Base-by-base conservation (phyloP, 2,329 filamentous ascomycete genomes). In the Coniochaeta sp. region DNA sequence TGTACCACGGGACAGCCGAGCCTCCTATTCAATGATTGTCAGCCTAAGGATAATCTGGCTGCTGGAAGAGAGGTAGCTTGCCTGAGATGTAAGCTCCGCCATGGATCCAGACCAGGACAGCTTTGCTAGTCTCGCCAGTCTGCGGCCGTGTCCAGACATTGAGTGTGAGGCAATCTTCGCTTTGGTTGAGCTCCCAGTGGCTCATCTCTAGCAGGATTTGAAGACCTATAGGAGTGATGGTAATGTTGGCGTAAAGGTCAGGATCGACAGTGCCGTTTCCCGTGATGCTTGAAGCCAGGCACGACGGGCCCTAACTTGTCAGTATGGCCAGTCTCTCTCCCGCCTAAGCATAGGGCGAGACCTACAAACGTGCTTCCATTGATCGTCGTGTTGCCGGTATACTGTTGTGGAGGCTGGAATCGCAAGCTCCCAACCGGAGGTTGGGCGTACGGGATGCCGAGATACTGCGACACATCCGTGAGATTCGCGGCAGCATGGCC, bases 1-100 rank as follows among this genome's bases (percentile, higher is more conserved):
- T 74, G 62, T 79, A 80, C n/a, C 72, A 70, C 0, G 71, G 69
- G 24, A 68, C 72, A 57, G 73, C 67, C 0, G 74, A 71, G 61
- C 71, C 73, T 56, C 55, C 66, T 8, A 17, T 30, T n/a, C 9
- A 12, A 47, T 19, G 9, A 16, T 3, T 16, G 14, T 47, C 42
- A 47, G 42, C 16, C 12, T 55, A 2, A 34, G 2, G 3, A 32
- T 19, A n/a, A 24, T 34, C 26, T n/a, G 1, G 9, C 26, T 55
- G 9, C n/a, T n/a, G n/a, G n/a, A 34, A n/a, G 32, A 24, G 10
- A 47, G 10, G 26, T 9, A 26, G 12, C 26, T 34, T 12, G 38
- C 54, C 54, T 8, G 63, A 61, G 22, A 64, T 62, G 32, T 67
- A 68, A 59, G 64, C 62, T 16, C 74, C 74, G 10, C 74, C 74